Evolutionary conservation across 2,329 filamentous ascomycete species (phyloP), one percentile per base, ranked within the genome.

Genomic region (Alternaria sp.): DNA sequence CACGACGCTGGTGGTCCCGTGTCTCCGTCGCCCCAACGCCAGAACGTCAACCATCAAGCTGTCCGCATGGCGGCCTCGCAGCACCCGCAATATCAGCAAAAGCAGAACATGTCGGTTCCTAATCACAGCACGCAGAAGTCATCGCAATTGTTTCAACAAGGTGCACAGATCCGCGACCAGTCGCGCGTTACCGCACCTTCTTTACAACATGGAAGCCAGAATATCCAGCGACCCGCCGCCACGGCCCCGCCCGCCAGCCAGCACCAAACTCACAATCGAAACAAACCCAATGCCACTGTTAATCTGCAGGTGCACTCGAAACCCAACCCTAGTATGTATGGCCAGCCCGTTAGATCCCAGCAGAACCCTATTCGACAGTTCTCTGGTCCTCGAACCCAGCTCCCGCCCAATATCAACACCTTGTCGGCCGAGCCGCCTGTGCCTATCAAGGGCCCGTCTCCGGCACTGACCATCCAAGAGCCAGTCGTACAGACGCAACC

Each of bases 111-210:
- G 28, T 31, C 31, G 13, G 44, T 41, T 17, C 10, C 21, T 29
- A 56, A 39, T 13, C 49, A 46, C 26, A 44, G 14, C 8, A 29
- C 40, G 33, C 53, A 41, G 3, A 54, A 61, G 2, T 8, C 40
- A 23, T 48, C 57, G 3, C 61, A 37, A 6, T 31, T 71, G 9
- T 66, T 64, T 40, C 45, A 59, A 21, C 59, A 66, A 14, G 54
- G 62, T n/a, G 61, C 61, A 10, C 44, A 49, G 10, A n/a, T 72
- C 13, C 69, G 72, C 28, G 60, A 58, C 13, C 60, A 72, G 33
- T 56, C 62, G 40, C 69, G 68, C 26, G 39, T 39, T 23, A 60
- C 56, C 26, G 26, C 46, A 28, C 55, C 56, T 24, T n/a, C 40
- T 24, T 29, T 36, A 44, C 49, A 58, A 45, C 58, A 40, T 17